Evolutionary conservation across 116 monocot genomes (phyloP), one percentile per base, ranked within the genome.

Genomic region (Papilionanthe hybrid): DNA sequence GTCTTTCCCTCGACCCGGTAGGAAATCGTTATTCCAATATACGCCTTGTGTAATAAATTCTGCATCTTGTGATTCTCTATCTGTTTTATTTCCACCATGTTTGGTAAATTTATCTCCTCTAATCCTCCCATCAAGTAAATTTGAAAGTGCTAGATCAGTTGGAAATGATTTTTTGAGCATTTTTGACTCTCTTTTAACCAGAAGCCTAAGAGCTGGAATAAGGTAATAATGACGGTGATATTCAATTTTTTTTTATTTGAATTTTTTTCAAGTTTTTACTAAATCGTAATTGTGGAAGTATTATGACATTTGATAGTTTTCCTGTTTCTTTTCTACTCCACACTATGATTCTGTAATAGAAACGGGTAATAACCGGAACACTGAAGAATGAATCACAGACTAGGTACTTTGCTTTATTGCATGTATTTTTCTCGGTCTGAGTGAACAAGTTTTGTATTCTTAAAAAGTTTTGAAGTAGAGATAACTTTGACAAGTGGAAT

Each of bases 1-100:
- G 71, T 28, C 42, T 77, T 11, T 27, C 50, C 66, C 22, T 79
- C 49, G 71, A 79, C 71, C 79, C 44, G 23, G 79, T 79, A 71
- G 12, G 32, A 32, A 37, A 69, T 17, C 30, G 30, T 50, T 43
- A 30, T 27, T 12, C 13, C 22, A 29, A 15, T 43, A 29, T 27
- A 29, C 30, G 0, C 20, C 5, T 60, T 32, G 53, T 37, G 41
- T 9, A 18, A 60, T 19, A 42, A 19, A 42, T 19, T 20, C 15
- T 18, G 23, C 58, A 58, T 32, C 58, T 41, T 78, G 9, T 37
- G 18, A 5, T 37, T 28, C 32, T 37, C 13, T 20, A 9, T 57
- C 27, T 77, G 22, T 11, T 30, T 58, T 78, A 53, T 58, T 78
- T 53, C 53, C 2, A 17, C 29, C 41, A 20, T 32, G 15, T 69